Percentiles rank a stretch among this genome's conserved stretches.
Conservation (phyloP, 2,329 filamentous ascomycete genomes). For the Pyricularia sp. region DNA sequence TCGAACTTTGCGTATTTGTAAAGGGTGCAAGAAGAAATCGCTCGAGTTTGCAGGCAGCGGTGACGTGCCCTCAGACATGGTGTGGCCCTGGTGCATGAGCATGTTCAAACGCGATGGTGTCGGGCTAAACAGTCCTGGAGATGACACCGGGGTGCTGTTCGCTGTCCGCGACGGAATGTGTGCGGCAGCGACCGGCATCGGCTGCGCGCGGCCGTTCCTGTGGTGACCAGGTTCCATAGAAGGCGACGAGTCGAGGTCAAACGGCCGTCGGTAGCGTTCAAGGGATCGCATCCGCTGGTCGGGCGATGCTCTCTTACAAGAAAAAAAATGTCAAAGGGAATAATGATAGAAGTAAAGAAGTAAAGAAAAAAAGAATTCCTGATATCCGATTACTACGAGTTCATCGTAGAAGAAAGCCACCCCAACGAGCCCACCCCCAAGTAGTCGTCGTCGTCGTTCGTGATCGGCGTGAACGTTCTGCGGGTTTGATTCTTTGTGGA, state of each 20-base stretch:
- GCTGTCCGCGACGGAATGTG: slow-evolving; percentile 37
- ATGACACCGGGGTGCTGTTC: slow-evolving; percentile 48
- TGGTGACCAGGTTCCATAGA: slow-evolving; percentile 24
- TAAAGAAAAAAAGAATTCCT: background rate
- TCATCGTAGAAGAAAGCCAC: slow-evolving; percentile 1
- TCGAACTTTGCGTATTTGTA: slow-evolving; percentile 65
- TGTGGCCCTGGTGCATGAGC: slow-evolving; percentile 20
- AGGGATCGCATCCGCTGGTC: background rate
- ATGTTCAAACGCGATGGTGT: slow-evolving; percentile 30
- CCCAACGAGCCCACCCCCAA: background rate
- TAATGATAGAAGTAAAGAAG: background rate
- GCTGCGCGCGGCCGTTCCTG: slow-evolving; percentile 12
- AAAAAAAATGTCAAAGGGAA: background rate
- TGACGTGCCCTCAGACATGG: slow-evolving; percentile 45
- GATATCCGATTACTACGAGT: background rate
- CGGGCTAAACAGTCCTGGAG: slow-evolving; percentile 53
- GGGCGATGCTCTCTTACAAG: slow-evolving; percentile 5
- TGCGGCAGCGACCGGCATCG: slow-evolving; percentile 11
- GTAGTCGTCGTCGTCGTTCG: background rate
- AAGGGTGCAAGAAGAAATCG: slow-evolving; percentile 55
- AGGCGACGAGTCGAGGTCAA: slow-evolving; percentile 20
- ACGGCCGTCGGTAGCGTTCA: background rate
- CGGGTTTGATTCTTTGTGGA: background rate
- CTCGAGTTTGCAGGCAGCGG: slow-evolving; percentile 27
- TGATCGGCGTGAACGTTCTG: background rate